These are phyloP conservation scores for Apiosordaria backusii DNA, from an alignment of 495 filamentous ascomycete genomes.

Conservation along the genomic window DNA sequence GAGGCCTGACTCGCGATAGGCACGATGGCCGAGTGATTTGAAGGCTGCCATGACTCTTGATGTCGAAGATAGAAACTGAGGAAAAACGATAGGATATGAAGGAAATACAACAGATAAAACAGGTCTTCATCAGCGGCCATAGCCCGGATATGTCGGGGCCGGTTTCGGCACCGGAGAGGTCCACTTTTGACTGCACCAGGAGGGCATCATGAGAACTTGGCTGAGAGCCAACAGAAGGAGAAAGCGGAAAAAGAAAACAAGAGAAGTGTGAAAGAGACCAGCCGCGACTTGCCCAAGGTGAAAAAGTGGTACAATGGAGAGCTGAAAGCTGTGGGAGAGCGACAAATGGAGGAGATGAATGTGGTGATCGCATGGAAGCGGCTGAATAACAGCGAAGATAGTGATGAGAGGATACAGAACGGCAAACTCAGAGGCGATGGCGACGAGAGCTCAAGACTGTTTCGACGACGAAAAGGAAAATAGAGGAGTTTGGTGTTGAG, in stretches of 20 bases:
- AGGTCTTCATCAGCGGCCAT: not conserved
- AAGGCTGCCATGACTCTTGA: not conserved
- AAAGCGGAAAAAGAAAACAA: not conserved
- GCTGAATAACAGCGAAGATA: too few relatives aligned
- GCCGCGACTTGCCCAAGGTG: too few relatives aligned
- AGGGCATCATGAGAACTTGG: not conserved
- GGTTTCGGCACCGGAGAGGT: constrained; percentile 10
- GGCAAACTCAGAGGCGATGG: too few relatives aligned
- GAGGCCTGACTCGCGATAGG: constrained; percentile 43
- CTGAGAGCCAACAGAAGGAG: not conserved
- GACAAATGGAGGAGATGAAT: too few relatives aligned
- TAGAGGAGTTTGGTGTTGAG: too few relatives aligned
- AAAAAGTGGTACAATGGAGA: too few relatives aligned
- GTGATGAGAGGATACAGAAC: too few relatives aligned
- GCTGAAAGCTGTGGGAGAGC: too few relatives aligned
- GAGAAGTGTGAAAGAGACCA: too few relatives aligned
- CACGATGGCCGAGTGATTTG: not conserved
- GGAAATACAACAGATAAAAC: too few relatives aligned
- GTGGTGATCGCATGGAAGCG: too few relatives aligned
- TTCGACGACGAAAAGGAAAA: not conserved
- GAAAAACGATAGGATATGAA: not conserved
- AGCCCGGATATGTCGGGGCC: constrained; percentile 5
- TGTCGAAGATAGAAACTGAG: not conserved
- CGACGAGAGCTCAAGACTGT: too few relatives aligned
- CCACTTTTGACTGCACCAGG: not conserved